Evolutionary conservation across 2,329 filamentous ascomycete genomes (phyloP), one percentile per base, ranked within the genome.

Genomic region (Nigrospora oryzae): DNA sequence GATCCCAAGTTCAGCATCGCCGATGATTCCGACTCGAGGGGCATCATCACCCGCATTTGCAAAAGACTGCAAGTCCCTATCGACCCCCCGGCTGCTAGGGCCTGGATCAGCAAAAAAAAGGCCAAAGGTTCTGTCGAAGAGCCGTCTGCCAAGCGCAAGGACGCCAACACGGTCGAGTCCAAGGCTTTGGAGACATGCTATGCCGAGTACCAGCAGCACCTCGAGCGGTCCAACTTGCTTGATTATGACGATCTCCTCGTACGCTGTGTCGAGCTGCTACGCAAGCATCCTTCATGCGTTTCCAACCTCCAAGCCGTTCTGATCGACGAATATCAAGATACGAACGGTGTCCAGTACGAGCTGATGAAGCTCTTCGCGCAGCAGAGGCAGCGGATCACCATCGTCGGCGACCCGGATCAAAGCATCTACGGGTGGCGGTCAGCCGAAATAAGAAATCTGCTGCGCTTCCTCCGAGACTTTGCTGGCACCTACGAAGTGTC

Each of bases 261-360:
- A 13, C 80, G 82, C 53, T 95, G 90, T 52, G 84, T 86, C 10
- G 81, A 94, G 47, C 74, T 98, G 11, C 74, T 98, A 16, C 76
- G 74, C 47, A 69, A 73, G 16, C 77, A 86, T 52, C 88, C 90
- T 0, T 71, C 78, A 13, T 96, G 90, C 56, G 90, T 96, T 3
- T 83, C 83, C 13, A 96, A 95, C 54, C 82, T 98, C 15, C 83
- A 96, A 62, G 81, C 88, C 0, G 89, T 97, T 7, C 73, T 98
- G 38, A 94, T 98, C 50, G 91, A 98, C 60, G 91, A 98, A 60
- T 98, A 96, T 51, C 91, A 98, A 64, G 91, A 98, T 65, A 97
- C 91, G 8, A 98, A 97, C 59, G 79, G 88, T 16, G 83, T 96
- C 5, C 91, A 98, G 63, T 97, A 95, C 57, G 89, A 96, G 54